Evolutionary conservation across 1,284 basidiomycete species (phyloP).

Genomic region (Leccinum olivaceoglutinosum): DNA sequence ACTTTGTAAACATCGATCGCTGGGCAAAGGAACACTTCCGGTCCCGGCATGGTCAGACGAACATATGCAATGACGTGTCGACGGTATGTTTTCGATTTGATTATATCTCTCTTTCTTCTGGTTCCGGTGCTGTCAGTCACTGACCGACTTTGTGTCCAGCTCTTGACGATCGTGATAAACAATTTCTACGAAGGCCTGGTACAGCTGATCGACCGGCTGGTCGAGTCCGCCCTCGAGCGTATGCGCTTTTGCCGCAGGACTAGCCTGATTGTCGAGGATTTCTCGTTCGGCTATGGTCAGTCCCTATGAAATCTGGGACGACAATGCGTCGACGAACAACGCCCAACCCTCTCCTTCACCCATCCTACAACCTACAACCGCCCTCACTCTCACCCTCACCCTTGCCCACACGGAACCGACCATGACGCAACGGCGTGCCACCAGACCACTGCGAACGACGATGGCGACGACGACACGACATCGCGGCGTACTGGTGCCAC

Average conservation of each 20-base stretch:
- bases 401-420: no score
- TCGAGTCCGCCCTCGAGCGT: slow-evolving; percentile 22
- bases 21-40: slow-evolving; percentile 29
- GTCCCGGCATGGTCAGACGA: slow-evolving; percentile 11
- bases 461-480: no score
- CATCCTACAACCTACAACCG: no score
- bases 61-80: slow-evolving; percentile 16
- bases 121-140: not conserved
- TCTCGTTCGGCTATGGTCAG: slow-evolving; percentile 28
- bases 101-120: not conserved
- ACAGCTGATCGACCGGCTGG: slow-evolving; percentile 25
- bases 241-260: slow-evolving; percentile 20
- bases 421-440: no score
- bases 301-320: not conserved
- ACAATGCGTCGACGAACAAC: no score
- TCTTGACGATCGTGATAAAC: slow-evolving; percentile 28
- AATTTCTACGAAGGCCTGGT: slow-evolving; percentile 28
- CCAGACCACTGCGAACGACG: no score
- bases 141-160: slow-evolving; percentile 9
- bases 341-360: no score
- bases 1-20: slow-evolving; percentile 25
- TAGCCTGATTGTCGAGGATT: slow-evolving; percentile 19
- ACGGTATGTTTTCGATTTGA: slow-evolving; percentile 13
- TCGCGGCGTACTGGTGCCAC: no score
- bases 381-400: no score